These are phyloP conservation scores for Gastrolobium bilobum DNA, from an alignment of 306 rosid genomes.

Conservation along the genomic window DNA sequence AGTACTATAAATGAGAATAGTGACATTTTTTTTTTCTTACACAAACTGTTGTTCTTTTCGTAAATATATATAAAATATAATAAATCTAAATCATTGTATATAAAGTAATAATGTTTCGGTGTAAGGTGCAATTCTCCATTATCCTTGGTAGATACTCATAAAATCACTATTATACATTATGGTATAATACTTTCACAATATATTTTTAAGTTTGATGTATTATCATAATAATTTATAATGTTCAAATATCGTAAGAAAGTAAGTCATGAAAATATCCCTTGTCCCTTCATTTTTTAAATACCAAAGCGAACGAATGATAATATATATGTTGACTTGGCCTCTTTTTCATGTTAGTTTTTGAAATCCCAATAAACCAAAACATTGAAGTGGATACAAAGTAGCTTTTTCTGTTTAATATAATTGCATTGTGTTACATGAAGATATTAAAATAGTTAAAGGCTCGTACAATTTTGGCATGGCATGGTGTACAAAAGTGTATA, in stretches of 20 bases:
- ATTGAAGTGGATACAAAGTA: background rate
- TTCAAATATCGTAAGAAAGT: background rate
- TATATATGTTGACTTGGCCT: too few relatives aligned
- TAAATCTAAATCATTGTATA: background rate
- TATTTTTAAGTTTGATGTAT: background rate
- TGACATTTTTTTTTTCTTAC: background rate
- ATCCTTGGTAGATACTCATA: background rate
- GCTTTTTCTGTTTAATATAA: background rate
- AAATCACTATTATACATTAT: background rate
- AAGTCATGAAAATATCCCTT: too few relatives aligned
- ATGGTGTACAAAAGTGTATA: background rate
- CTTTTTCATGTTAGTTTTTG: slow-evolving; percentile 6
- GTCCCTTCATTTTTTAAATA: background rate
- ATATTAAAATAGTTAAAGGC: slow-evolving; percentile 2
- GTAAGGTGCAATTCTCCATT: background rate
- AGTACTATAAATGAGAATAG: background rate
- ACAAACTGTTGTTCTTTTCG: background rate
- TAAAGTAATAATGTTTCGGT: background rate
- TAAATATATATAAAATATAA: too few relatives aligned
- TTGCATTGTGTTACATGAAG: background rate
- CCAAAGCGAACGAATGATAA: background rate
- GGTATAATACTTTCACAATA: background rate
- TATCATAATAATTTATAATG: background rate
- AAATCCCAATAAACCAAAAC: slow-evolving; percentile 3
- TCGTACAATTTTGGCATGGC: background rate